Evolutionary conservation across 2,329 filamentous ascomycete genomes (phyloP).

Genomic region (Atkinsonella hypoxylon): DNA sequence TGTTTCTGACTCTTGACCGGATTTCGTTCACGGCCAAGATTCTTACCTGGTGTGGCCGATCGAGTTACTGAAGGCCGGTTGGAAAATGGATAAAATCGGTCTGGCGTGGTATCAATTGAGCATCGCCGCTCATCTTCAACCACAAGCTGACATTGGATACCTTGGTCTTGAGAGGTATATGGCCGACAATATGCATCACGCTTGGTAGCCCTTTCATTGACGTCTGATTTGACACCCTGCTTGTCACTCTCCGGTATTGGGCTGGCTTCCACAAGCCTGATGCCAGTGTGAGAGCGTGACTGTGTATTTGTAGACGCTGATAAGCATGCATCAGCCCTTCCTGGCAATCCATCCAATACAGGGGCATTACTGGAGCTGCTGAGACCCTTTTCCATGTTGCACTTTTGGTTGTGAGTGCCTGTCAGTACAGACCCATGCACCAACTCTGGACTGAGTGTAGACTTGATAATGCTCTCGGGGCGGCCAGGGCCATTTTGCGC

Average conservation of each 20-base stretch:
- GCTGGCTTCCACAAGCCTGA: slow-evolving; percentile 3
- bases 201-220: not conserved
- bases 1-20: not conserved
- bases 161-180: slow-evolving; percentile 2
- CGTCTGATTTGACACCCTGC: not conserved
- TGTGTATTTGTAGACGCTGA: not conserved
- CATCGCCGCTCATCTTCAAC: not conserved
- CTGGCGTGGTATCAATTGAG: slow-evolving; percentile 12
- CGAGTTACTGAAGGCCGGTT: not conserved
- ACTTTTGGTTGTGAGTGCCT: not conserved
- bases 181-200: not conserved
- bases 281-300: not conserved
- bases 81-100: slow-evolving; percentile 14
- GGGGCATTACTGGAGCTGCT: not conserved
- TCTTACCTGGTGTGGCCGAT: not conserved
- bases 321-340: not conserved
- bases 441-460: not conserved
- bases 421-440: not conserved
- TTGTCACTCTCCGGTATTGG: not conserved
- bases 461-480: not conserved
- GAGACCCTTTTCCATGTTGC: not conserved
- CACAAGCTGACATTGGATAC: slow-evolving; percentile 3
- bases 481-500: not conserved
- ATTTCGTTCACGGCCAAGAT: not conserved
- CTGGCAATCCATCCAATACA: not conserved